A percentile compares a stretch with the other conserved stretches of the same genome.
Evolutionary conservation across 75 land plant species (phyloP).

Genomic region (Cunninghamia lanceolata): DNA sequence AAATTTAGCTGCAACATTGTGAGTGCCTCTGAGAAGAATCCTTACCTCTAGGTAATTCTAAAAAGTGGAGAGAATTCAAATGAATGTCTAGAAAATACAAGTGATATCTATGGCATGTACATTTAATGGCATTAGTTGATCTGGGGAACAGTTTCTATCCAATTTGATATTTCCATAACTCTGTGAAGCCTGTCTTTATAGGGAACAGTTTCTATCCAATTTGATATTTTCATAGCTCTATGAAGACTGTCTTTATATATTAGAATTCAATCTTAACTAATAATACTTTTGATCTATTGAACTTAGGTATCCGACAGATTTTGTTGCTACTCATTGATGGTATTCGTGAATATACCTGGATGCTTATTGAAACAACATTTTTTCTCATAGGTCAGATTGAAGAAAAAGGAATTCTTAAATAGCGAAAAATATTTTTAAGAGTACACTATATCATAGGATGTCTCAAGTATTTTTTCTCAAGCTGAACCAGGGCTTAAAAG

Average conservation of each 20-base stretch:
- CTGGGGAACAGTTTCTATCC: too few relatives aligned
- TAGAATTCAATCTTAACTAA: neutral
- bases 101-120: neutral
- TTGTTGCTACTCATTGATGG: too few relatives aligned
- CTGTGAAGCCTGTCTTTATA: too few relatives aligned
- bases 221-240: neutral
- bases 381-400: neutral
- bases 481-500: neutral
- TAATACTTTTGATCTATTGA: neutral
- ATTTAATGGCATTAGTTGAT: neutral
- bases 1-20: neutral
- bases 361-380: neutral
- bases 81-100: neutral
- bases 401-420: neutral
- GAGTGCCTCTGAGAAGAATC: neutral
- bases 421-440: neutral
- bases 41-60: too few relatives aligned
- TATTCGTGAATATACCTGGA: neutral
- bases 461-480: neutral
- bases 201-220: neutral
- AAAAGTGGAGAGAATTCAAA: neutral
- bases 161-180: too few relatives aligned
- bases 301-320: neutral
- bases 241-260: neutral
- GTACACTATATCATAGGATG: too few relatives aligned